Base-by-base conservation (phyloP, 2,329 filamentous ascomycete genomes). In the Capronia coronata region DNA sequence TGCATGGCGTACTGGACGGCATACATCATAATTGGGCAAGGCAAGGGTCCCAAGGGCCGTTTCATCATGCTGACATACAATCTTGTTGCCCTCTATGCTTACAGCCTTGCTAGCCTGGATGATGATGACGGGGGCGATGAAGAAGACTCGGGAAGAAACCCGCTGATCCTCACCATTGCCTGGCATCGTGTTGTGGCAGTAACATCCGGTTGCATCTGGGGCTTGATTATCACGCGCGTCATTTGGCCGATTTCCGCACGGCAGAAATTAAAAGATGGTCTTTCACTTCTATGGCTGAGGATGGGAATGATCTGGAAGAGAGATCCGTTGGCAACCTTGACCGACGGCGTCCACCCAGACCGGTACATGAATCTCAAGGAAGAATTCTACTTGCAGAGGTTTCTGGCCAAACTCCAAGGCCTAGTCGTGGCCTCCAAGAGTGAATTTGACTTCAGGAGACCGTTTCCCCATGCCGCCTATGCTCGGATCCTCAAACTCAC, bases 11-110 rank as follows among this genome's bases (percentile, higher is more conserved):
- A 90, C 25, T 84, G 82, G 64, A 93, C 87, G 59, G 94, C 94
- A 63, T 94, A 91, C 67, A 83, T 96, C 62, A 96, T 94, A 58
- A 73, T 97, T 46, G 86, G 84, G 22, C 78, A 82, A 62, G 84
- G 85, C 38, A 91, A 91, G 65, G 90, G 87, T 0, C 89, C 91
- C 0, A 84, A 97, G 68, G 91, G 90, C 35, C 83, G 93, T 44
- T 97, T 96, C 64, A 93, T 94, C 55, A 79, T 97, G 63, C 78
- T 98, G 39, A 94, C 91, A 1, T 98, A 97, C 74, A 98, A 98
- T 63, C 82, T 98, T 37, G 91, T 87, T 14, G 88, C 88, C 6
- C 76, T 98, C 2, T 98, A 98, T 65, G 88, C 90, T 8, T 98
- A 97, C 69, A 93, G 87, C 46, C 75, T 97, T 8, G 84, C 86